These are phyloP conservation scores for Alternaria metachromatica DNA, from an alignment of 2,329 filamentous ascomycete genomes.

Conservation along the genomic window DNA sequence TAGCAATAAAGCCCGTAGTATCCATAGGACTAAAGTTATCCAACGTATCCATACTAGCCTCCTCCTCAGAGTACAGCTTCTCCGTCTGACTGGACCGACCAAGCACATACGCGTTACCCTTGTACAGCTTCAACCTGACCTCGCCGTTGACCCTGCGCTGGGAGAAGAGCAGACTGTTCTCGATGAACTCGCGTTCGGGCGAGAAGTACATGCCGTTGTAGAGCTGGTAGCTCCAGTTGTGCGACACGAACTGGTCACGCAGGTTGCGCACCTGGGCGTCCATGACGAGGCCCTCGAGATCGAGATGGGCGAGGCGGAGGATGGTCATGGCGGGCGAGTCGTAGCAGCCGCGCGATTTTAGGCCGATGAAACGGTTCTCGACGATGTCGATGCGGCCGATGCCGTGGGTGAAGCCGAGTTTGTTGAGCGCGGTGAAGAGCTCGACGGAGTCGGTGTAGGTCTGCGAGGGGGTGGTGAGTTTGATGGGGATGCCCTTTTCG, in stretches of 20 bases:
- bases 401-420: slow-evolving; percentile 74
- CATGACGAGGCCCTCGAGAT: slow-evolving; percentile 71
- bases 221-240: slow-evolving; percentile 51
- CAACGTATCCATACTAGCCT: slow-evolving; percentile 74
- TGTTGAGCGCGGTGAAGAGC: slow-evolving; percentile 75
- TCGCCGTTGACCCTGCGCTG: slow-evolving; percentile 52
- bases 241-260: slow-evolving; percentile 73
- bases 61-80: slow-evolving; percentile 72
- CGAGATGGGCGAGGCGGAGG: slow-evolving; percentile 64
- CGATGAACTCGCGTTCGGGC: slow-evolving; percentile 73
- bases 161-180: slow-evolving; percentile 60
- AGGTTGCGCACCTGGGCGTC: slow-evolving; percentile 72
- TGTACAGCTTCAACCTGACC: slow-evolving; percentile 70
- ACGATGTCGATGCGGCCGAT: slow-evolving; percentile 85
- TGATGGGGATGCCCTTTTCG: slow-evolving; percentile 75
- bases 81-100: slow-evolving; percentile 68
- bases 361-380: slow-evolving; percentile 79
- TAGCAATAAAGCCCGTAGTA: slow-evolving; percentile 72
- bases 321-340: slow-evolving; percentile 60
- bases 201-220: slow-evolving; percentile 74
- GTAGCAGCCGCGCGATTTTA: slow-evolving; percentile 83
- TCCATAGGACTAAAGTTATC: slow-evolving; percentile 71
- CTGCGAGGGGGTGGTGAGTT: slow-evolving; percentile 66
- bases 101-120: slow-evolving; percentile 68
- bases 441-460: slow-evolving; percentile 72